Conservation (phyloP, 2,329 filamentous ascomycete genomes). For the Ascochyta pisi region DNA sequence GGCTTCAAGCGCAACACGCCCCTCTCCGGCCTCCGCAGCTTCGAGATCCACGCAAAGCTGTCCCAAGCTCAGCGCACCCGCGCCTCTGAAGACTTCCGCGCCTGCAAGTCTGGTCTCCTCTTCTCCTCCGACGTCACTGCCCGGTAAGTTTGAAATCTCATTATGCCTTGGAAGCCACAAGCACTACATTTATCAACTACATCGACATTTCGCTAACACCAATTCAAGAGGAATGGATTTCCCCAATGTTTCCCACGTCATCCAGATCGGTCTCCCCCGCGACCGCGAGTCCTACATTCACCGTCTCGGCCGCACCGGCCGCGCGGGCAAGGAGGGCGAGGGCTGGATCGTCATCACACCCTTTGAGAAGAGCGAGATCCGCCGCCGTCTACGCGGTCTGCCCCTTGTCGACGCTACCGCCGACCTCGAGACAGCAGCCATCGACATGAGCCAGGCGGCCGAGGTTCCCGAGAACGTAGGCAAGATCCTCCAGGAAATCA, state of each 20-base stretch:
- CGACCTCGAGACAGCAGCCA: conserved; percentile 58
- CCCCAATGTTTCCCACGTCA: conserved; percentile 60
- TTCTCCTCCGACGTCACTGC: conserved; percentile 61
- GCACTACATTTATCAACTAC: not conserved
- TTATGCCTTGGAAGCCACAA: not conserved
- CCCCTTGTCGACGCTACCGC: conserved; percentile 63
- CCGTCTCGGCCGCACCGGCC: conserved; percentile 61
- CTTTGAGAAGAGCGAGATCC: conserved; percentile 59
- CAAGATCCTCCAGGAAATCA: conserved; percentile 55
- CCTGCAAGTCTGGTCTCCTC: conserved; percentile 61
- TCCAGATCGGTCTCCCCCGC: conserved; percentile 57
- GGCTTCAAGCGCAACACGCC: conserved; percentile 42
- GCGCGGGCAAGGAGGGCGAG: conserved; percentile 75
- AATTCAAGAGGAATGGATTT: conserved; percentile 57
- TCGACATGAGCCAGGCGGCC: conserved; percentile 53
- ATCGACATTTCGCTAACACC: conserved; percentile 1
- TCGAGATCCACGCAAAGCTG: conserved; percentile 81
- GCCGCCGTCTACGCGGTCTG: conserved; percentile 62
- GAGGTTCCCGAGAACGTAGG: conserved; percentile 52
- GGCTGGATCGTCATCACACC: conserved; percentile 71
- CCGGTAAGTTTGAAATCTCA: conserved; percentile 24
- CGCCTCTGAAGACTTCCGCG: conserved; percentile 75
- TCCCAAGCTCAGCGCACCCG: conserved; percentile 72
- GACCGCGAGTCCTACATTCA: conserved; percentile 59
- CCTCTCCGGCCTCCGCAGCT: conserved; percentile 50